Base-by-base conservation (phyloP, 2,329 filamentous ascomycete genomes). In the Reticulascus tulasneorum region DNA sequence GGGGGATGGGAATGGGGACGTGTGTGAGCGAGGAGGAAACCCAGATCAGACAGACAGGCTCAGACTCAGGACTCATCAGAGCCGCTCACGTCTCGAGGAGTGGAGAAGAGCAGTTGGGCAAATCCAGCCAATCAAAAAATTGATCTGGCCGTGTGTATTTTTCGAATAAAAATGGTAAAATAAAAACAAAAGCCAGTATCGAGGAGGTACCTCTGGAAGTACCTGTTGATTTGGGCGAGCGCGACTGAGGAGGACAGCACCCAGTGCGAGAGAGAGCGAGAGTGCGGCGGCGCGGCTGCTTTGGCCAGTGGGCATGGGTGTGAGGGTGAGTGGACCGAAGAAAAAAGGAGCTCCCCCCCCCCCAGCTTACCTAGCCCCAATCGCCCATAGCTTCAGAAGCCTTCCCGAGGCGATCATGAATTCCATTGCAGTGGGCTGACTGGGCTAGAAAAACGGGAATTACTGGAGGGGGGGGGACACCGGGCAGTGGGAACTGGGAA, bases 71-170 rank as follows among this genome's bases (percentile, higher is more conserved):
- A 17, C 22, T 16, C 12, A 16, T 12, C 30, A 17, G 21, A 25
- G 15, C 5, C 16, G 21, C 7, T 5, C 9, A 33, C 10, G 7
- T 11, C 13, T n/a, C n/a, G 12, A 15, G n/a, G 6, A 18, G 21
- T 18, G 7, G 11, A 24, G 10, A 12, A 11, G 7, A 19, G 17
- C 19, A 21, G 13, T 23, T 26, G 19, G 13, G 16, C 29, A 27
- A 29, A 15, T 22, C 23, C 10, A 27, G 19, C 43, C 43, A 46
- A 46, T 46, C 29, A 46, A 26, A 46, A 46, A 46, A 44, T 21
- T 37, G 27, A 30, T 27, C 16, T 13, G 10, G n/a, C 20, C 18
- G 29, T 15, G 33, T 35, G 29, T 35, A 33, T 45, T 40, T 37
- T 31, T 9, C 16, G 23, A 13, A 30, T 15, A 30, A 32, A 32